phyloP scores from a whole-genome alignment of 331 rosid genomes.

The Quercus lobata region DNA sequence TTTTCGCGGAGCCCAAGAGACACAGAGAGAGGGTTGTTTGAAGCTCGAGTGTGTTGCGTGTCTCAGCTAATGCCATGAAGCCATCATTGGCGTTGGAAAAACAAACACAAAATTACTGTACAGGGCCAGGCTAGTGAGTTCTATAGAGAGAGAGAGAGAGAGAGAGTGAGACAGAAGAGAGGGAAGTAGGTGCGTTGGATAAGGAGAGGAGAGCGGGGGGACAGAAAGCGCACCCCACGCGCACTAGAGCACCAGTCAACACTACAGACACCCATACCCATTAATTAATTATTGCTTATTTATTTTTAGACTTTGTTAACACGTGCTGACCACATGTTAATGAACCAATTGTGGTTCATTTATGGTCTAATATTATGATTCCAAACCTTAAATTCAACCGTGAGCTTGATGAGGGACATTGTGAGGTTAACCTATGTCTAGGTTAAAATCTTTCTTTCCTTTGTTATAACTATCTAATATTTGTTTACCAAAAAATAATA shows the following conservation, averaged over 20 bases:
- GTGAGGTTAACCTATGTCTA: too few species aligned
- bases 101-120: too few species aligned
- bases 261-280: neutral
- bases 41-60: neutral
- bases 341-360: too few species aligned
- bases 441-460: too few species aligned
- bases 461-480: too few species aligned
- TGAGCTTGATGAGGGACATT: too few species aligned
- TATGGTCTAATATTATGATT: too few species aligned
- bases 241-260: slow-evolving; percentile 38
- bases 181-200: slow-evolving; percentile 27
- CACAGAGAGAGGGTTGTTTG: neutral
- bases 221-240: slow-evolving; percentile 31
- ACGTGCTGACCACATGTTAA: rapidly evolving
- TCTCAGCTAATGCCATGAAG: neutral
- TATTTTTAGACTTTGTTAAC: too few species aligned
- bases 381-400: too few species aligned
- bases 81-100: neutral
- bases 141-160: neutral
- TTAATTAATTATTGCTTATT: too few species aligned
- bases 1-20: slow-evolving; percentile 4
- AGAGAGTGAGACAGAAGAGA: slow-evolving; percentile 10
- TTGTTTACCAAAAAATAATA: too few species aligned
- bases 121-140: too few species aligned
- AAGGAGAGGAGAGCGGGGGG: slow-evolving; percentile 7